These are phyloP conservation scores for Chytriomyces confervae DNA, from an alignment of 192 early-diverging fungal genomes.

Conservation along the genomic window DNA sequence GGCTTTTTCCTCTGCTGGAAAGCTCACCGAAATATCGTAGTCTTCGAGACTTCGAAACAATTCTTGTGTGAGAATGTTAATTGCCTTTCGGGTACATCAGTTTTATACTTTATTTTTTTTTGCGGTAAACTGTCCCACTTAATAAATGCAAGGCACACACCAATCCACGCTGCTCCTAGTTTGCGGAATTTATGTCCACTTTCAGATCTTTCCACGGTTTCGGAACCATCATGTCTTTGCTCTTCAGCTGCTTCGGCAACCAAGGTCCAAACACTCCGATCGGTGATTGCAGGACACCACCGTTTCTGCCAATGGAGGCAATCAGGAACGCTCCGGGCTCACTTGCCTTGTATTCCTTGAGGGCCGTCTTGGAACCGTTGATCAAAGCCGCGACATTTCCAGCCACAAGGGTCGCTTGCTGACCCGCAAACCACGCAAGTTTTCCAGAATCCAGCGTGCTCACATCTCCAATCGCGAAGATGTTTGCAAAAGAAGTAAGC, in stretches of 20 bases:
- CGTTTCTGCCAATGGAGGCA: conserved; percentile 38
- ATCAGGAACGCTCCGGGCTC: conserved; percentile 8
- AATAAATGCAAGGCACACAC: no score
- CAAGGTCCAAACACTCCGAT: conserved; percentile 35
- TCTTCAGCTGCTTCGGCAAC: conserved; percentile 30
- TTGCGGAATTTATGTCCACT: background rate
- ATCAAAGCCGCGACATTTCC: conserved; percentile 42
- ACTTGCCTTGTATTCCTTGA: conserved; percentile 27
- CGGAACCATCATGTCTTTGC: conserved; percentile 22
- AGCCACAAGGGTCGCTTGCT: conserved; percentile 31
- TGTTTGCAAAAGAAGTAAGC: conserved; percentile 64
- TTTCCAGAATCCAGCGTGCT: conserved; percentile 54
- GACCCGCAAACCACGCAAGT: conserved; percentile 23
- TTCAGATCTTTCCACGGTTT: conserved; percentile 32
- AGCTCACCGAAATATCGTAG: no score
- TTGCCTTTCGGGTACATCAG: no score
- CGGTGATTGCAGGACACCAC: conserved; percentile 40
- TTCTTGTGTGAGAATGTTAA: no score
- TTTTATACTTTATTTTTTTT: no score
- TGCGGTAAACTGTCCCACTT: no score
- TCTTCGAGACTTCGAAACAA: no score
- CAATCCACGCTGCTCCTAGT: no score
- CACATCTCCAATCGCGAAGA: conserved; percentile 81
- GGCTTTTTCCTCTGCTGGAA: no score
- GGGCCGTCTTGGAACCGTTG: background rate